phyloP scores from a whole-genome alignment of 2,329 filamentous ascomycete genomes.

The Leptosphaerulina australis region DNA sequence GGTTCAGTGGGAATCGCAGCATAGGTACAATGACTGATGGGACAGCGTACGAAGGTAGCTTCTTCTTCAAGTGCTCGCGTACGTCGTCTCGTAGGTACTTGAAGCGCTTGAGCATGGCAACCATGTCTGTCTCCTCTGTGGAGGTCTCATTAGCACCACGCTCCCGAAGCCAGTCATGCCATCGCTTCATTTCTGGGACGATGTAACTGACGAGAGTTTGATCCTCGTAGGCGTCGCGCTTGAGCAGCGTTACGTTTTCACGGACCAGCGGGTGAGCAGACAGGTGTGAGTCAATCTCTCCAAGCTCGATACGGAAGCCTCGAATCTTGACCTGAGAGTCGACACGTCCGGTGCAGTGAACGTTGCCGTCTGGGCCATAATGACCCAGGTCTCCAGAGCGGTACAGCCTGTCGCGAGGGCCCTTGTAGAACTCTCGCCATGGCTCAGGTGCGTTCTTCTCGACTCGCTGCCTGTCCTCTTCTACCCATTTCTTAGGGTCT shows the following conservation, averaged over 20 bases:
- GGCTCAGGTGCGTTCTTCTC: slow-evolving; percentile 63
- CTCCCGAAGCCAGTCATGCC: slow-evolving; percentile 69
- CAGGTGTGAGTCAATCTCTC: slow-evolving; percentile 87
- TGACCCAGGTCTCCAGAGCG: slow-evolving; percentile 84
- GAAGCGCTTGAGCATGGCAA: slow-evolving; percentile 65
- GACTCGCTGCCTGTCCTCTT: slow-evolving; percentile 64
- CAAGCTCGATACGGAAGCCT: slow-evolving; percentile 92
- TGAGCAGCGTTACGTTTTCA: slow-evolving; percentile 84
- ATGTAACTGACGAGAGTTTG: slow-evolving; percentile 87
- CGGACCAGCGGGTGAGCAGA: slow-evolving; percentile 75
- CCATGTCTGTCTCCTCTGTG: slow-evolving; percentile 57
- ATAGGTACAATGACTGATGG: slow-evolving; percentile 77
- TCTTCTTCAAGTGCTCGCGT: slow-evolving; percentile 71
- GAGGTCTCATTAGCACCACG: slow-evolving; percentile 47
- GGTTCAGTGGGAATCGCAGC: slow-evolving; percentile 71
- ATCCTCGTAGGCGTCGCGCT: slow-evolving; percentile 84
- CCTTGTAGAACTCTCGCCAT: slow-evolving; percentile 80
- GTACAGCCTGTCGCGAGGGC: slow-evolving; percentile 85
- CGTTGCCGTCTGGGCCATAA: slow-evolving; percentile 72
- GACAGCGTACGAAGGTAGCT: slow-evolving; percentile 76
- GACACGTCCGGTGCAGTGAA: slow-evolving; percentile 78
- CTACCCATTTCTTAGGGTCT: slow-evolving; percentile 71
- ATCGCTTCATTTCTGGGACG: slow-evolving; percentile 78
- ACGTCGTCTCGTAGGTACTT: slow-evolving; percentile 64
- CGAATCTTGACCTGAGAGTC: slow-evolving; percentile 96